Percentiles rank a stretch among this genome's conserved stretches.
These are phyloP conservation scores for Cylindrotheca fusiformis DNA, from an alignment of 108 stramenopile genomes.

Conservation along the genomic window DNA sequence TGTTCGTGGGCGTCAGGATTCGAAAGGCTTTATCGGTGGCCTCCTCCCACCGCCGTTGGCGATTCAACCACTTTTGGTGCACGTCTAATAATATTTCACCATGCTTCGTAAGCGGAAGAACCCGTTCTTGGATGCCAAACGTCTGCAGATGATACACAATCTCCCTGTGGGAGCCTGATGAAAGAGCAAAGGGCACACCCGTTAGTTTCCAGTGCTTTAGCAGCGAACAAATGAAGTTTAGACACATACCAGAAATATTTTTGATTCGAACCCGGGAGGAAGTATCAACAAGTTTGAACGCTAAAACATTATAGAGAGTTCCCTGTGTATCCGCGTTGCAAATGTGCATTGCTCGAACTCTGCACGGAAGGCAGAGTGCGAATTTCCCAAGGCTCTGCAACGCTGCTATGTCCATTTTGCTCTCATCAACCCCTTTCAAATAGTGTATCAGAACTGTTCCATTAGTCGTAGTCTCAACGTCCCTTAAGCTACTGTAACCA, in stretches of 20 bases:
- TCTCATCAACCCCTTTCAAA: not conserved
- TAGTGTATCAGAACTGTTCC: not conserved
- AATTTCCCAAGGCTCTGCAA: not conserved
- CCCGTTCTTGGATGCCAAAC: slow-evolving; percentile 8
- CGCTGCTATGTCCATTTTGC: not conserved
- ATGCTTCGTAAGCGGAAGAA: slow-evolving; percentile 5
- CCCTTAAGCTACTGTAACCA: not conserved
- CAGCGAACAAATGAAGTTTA: too few species aligned
- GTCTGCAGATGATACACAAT: slow-evolving; percentile 3
- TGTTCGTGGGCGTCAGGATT: slow-evolving; percentile 7
- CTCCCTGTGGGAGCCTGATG: not conserved
- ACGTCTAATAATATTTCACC: not conserved
- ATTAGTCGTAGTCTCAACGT: not conserved
- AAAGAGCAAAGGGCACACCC: too few species aligned
- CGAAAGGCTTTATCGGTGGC: not conserved
- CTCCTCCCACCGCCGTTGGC: not conserved
- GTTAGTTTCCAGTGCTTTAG: too few species aligned
- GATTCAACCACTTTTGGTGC: not conserved
- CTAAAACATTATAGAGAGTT: not conserved
- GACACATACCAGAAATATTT: not conserved
- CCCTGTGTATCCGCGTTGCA: not conserved
- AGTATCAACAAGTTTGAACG: not conserved
- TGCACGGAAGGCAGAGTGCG: not conserved
- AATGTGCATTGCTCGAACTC: not conserved
- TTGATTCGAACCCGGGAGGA: not conserved